A percentile compares a stretch with the other conserved stretches of the same genome.
Conservation (phyloP, 441 rosid species). For the Croton laevigatus region DNA sequence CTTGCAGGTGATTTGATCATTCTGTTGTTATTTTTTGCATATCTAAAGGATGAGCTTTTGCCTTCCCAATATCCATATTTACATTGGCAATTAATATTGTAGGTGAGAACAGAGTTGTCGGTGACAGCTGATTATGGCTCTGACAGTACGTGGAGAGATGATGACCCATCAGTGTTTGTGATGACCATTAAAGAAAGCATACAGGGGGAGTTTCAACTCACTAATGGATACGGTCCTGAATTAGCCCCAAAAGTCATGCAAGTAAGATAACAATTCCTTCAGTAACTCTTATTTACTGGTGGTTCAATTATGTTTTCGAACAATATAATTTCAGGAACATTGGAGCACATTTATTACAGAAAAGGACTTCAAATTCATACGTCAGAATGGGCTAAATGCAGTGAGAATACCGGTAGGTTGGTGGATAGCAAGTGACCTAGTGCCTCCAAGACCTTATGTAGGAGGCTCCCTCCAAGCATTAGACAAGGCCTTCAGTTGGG, state of each 20-base stretch:
- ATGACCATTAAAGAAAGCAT: slow-evolving; percentile 19
- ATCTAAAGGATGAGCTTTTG: too few relatives aligned
- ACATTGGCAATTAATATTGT: slow-evolving; percentile 2
- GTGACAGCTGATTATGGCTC: slow-evolving; percentile 45
- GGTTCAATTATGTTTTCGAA: too few relatives aligned
- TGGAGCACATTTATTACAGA: slow-evolving; percentile 54
- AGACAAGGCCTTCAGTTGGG: slow-evolving; percentile 56
- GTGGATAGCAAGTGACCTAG: slow-evolving; percentile 62
- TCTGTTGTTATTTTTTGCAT: too few relatives aligned
- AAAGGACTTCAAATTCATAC: slow-evolving; percentile 51
- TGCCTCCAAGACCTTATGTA: slow-evolving; percentile 47
- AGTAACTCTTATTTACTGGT: too few relatives aligned
- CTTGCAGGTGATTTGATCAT: slow-evolving; percentile 26
- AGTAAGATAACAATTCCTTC: slow-evolving; percentile 25
- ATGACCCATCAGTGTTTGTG: slow-evolving; percentile 48
- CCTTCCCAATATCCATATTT: too few relatives aligned
- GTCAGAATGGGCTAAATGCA: slow-evolving; percentile 39
- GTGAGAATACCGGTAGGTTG: slow-evolving; percentile 65
- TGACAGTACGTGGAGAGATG: slow-evolving; percentile 38
- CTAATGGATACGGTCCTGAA: slow-evolving; percentile 52
- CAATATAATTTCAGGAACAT: slow-evolving; percentile 36
- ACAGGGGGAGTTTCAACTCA: slow-evolving; percentile 56
- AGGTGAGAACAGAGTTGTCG: slow-evolving; percentile 44
- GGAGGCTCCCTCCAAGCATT: slow-evolving; percentile 49
- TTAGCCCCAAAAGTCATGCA: slow-evolving; percentile 44